These are phyloP conservation scores for Ascochyta rabiei DNA, from an alignment of 2,329 filamentous ascomycete genomes.

Conservation along the genomic window DNA sequence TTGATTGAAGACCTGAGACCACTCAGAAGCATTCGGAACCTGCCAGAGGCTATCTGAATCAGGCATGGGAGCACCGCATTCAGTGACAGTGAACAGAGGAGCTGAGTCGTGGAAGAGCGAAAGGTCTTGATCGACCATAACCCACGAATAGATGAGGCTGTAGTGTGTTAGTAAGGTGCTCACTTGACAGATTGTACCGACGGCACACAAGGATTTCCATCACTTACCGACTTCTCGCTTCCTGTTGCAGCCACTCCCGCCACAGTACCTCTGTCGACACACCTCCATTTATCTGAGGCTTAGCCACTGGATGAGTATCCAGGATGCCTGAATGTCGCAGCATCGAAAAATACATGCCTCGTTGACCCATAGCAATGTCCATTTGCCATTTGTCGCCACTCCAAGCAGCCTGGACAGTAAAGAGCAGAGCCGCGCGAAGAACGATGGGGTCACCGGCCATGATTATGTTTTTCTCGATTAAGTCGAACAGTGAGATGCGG, in stretches of 20 bases:
- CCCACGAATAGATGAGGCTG: conserved; percentile 76
- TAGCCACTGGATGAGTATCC: conserved; percentile 57
- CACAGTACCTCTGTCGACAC: conserved; percentile 59
- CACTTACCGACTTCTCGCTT: conserved; percentile 66
- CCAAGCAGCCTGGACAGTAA: conserved; percentile 72
- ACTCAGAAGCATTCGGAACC: conserved; percentile 63
- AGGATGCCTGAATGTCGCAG: conserved; percentile 71
- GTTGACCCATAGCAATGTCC: conserved; percentile 76
- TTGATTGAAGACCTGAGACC: conserved; percentile 65
- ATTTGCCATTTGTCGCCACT: conserved; percentile 79
- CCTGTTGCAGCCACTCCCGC: conserved; percentile 69
- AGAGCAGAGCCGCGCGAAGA: conserved; percentile 69
- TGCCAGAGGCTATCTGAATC: conserved; percentile 68
- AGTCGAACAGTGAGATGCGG: conserved; percentile 73
- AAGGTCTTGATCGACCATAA: conserved; percentile 73
- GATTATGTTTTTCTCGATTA: conserved; percentile 73
- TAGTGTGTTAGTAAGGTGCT: conserved; percentile 25
- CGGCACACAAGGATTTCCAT: conserved; percentile 17
- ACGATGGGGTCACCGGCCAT: conserved; percentile 69
- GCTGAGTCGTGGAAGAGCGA: conserved; percentile 50
- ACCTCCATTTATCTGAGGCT: conserved; percentile 54
- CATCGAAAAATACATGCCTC: conserved; percentile 76
- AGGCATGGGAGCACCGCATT: conserved; percentile 69
- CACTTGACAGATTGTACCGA: conserved; percentile 28
- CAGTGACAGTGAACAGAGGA: conserved; percentile 66